phyloP scores from a whole-genome alignment of 495 filamentous ascomycete species.

The Tuber microsphaerosporum region DNA sequence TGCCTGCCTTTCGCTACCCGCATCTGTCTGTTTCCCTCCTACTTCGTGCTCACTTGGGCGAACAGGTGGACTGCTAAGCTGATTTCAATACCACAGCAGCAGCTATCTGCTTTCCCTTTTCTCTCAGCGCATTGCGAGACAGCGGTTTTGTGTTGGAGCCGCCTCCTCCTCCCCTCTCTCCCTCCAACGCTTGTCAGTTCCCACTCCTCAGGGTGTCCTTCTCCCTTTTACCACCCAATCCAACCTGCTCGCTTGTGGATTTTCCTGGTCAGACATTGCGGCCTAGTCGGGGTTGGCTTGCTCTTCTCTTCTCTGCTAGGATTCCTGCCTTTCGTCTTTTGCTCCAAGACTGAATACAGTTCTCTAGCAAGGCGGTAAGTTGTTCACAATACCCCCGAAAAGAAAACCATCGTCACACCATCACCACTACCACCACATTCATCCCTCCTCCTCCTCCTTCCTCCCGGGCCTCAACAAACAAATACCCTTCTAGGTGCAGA shows the following conservation, averaged over 20 bases:
- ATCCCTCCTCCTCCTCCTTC: slow-evolving; percentile 15
- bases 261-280: slow-evolving; percentile 25
- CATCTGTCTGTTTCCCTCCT: background rate
- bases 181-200: slow-evolving; percentile 15
- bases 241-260: slow-evolving; percentile 20
- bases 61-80: slow-evolving; percentile 8
- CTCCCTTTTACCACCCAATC: slow-evolving; percentile 11
- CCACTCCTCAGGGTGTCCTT: slow-evolving; percentile 19
- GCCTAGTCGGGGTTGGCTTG: slow-evolving; percentile 23
- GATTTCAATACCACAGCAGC: slow-evolving; percentile 30
- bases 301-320: slow-evolving; percentile 25
- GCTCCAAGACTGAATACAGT: background rate
- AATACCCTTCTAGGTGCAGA: slow-evolving; percentile 1
- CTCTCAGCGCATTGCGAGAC: slow-evolving; percentile 21
- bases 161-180: slow-evolving; percentile 9
- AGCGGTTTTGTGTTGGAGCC: slow-evolving; percentile 27
- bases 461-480: slow-evolving; percentile 9
- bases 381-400: slow-evolving; percentile 17
- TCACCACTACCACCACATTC: slow-evolving; percentile 1
- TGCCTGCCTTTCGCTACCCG: background rate
- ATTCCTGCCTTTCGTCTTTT: background rate
- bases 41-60: background rate
- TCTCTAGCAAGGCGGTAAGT: background rate
- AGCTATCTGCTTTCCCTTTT: slow-evolving; percentile 11
- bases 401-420: slow-evolving; percentile 19